Evolutionary conservation across 768 basidiomycete species (phyloP).

Genomic region (Pisolithus tinctorius): DNA sequence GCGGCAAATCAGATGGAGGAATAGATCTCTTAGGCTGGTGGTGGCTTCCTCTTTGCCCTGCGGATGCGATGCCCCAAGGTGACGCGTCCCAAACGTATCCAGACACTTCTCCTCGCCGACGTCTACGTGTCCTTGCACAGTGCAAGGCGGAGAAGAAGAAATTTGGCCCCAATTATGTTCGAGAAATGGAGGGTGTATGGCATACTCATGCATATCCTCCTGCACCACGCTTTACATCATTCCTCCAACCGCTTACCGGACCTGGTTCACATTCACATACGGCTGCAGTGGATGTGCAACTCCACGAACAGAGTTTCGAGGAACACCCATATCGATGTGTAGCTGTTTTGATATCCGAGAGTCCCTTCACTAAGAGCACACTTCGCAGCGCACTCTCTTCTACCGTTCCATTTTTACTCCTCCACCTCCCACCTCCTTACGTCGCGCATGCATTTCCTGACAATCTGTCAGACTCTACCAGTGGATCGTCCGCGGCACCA

Average conservation of each 20-base stretch:
- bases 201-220: slow-evolving; percentile 24
- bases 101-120: slow-evolving; percentile 16
- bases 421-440: slow-evolving; percentile 53
- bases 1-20: slow-evolving; percentile 86
- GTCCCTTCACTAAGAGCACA: slow-evolving; percentile 68
- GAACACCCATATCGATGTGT: slow-evolving; percentile 24
- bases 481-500: not conserved
- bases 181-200: slow-evolving; percentile 89
- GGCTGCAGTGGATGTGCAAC: not conserved
- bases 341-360: slow-evolving; percentile 77
- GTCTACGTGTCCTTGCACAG: slow-evolving; percentile 75
- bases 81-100: not conserved
- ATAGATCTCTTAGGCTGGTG: slow-evolving; percentile 90
- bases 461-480: not conserved
- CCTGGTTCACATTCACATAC: not conserved
- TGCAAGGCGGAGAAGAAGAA: slow-evolving; percentile 90
- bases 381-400: slow-evolving; percentile 68
- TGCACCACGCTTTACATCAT: not conserved
- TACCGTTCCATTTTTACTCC: slow-evolving; percentile 67
- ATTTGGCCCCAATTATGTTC: slow-evolving; percentile 69
- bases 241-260: not conserved
- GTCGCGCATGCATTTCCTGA: not conserved
- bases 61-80: not conserved
- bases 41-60: slow-evolving; percentile 57
- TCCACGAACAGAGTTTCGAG: not conserved